These are phyloP conservation scores for Peronospora destructor DNA, from an alignment of 352 stramenopile species.

Conservation along the genomic window DNA sequence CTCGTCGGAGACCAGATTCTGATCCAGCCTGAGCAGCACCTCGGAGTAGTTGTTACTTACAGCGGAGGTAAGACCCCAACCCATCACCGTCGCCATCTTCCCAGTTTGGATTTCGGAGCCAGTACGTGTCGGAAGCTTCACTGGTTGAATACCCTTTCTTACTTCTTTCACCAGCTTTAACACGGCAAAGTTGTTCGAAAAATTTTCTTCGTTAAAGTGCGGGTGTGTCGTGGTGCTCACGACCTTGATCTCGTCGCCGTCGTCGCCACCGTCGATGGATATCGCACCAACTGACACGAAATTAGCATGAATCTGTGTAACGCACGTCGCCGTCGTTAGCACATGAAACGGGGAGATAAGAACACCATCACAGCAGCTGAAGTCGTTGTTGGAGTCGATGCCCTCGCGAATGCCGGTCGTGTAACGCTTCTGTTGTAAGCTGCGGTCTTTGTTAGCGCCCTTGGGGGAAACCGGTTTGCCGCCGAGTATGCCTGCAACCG, in stretches of 20 bases:
- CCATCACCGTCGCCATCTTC: slow-evolving; percentile 16
- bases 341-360: slow-evolving; percentile 22
- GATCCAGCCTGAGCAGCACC: slow-evolving; percentile 7
- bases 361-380: slow-evolving; percentile 22
- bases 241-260: slow-evolving; percentile 30
- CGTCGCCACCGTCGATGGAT: background rate
- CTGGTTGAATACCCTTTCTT: slow-evolving; percentile 10
- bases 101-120: slow-evolving; percentile 14
- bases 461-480: slow-evolving; percentile 29
- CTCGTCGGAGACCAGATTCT: slow-evolving; percentile 14
- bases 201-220: slow-evolving; percentile 25
- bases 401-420: slow-evolving; percentile 30
- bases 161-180: slow-evolving; percentile 24
- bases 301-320: background rate
- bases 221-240: slow-evolving; percentile 25
- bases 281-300: slow-evolving; percentile 20
- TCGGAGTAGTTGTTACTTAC: slow-evolving; percentile 13
- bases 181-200: slow-evolving; percentile 36
- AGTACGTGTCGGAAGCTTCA: slow-evolving; percentile 19
- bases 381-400: slow-evolving; percentile 8
- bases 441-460: background rate
- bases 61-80: slow-evolving; percentile 21
- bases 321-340: slow-evolving; percentile 24
- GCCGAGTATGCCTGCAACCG: slow-evolving; percentile 25
- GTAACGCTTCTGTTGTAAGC: slow-evolving; percentile 27